Evolutionary conservation across 371 early-diverging fungal genomes (phyloP).

Genomic region (Mycotypha africana): DNA sequence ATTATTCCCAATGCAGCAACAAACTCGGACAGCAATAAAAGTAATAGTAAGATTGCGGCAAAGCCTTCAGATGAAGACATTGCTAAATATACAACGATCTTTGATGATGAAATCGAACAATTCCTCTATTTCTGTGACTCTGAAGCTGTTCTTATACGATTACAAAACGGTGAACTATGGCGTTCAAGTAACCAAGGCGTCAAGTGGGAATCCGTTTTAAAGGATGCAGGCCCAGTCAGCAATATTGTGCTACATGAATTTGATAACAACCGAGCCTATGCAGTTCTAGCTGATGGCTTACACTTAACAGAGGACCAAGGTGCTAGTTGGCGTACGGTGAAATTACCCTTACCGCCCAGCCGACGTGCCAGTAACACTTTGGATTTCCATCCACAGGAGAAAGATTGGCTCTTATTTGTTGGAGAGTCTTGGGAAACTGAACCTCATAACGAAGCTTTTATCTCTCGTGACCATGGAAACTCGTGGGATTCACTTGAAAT

Average conservation of each 20-base stretch:
- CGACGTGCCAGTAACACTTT: constrained; percentile 47
- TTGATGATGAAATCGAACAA: constrained; percentile 46
- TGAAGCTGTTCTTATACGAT: constrained; percentile 49
- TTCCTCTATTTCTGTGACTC: constrained; percentile 53
- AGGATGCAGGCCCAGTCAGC: constrained; percentile 26
- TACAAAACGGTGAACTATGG: constrained; percentile 55
- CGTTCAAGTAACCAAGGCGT: constrained; percentile 61
- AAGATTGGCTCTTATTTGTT: constrained; percentile 77
- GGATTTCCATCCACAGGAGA: constrained; percentile 79
- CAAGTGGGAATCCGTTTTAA: constrained; percentile 50
- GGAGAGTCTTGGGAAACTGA: constrained; percentile 43
- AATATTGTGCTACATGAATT: constrained; percentile 51
- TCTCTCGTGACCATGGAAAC: constrained; percentile 67
- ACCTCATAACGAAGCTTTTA: constrained; percentile 64
- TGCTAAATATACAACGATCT: constrained; percentile 28
- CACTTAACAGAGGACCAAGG: constrained; percentile 70
- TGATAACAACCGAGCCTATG: constrained; percentile 53
- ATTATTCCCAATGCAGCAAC: constrained; percentile 2
- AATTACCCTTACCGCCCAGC: constrained; percentile 62
- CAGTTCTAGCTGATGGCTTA: constrained; percentile 52
- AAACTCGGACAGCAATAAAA: not conserved
- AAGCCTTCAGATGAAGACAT: constrained; percentile 32
- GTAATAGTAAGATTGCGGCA: constrained; percentile 1
- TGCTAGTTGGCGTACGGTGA: constrained; percentile 47
- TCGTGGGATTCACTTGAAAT: constrained; percentile 73